A percentile compares a stretch with the other conserved stretches of the same genome.
These are phyloP conservation scores for Biscogniauxia sp. DNA, from an alignment of 2,329 filamentous ascomycete genomes.

Conservation along the genomic window DNA sequence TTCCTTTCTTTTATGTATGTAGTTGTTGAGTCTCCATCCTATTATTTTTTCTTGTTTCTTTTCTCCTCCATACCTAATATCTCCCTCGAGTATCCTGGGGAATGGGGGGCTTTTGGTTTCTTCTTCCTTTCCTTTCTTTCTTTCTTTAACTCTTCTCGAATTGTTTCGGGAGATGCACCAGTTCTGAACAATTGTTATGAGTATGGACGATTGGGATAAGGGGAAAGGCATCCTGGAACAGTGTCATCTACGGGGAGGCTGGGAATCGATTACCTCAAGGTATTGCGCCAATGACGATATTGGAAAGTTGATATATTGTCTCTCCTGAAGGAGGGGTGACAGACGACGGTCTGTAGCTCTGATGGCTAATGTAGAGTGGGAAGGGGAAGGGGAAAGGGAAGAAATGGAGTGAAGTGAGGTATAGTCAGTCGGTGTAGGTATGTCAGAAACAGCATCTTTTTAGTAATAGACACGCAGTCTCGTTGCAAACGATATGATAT, in stretches of 20 bases:
- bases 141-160: slow-evolving; percentile 1
- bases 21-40: background rate
- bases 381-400: too few species aligned
- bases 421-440: too few species aligned
- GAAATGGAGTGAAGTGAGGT: too few species aligned
- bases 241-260: background rate
- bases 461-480: too few species aligned
- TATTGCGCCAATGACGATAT: background rate
- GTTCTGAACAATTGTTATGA: background rate
- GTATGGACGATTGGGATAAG: background rate
- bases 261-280: background rate
- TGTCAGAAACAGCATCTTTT: background rate
- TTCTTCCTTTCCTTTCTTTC: background rate
- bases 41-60: background rate
- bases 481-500: too few species aligned
- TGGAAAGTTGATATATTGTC: background rate
- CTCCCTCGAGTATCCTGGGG: background rate
- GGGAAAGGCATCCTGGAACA: background rate
- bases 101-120: too few species aligned
- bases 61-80: background rate
- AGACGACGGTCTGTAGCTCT: background rate
- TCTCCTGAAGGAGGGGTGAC: background rate
- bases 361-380: background rate
- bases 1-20: background rate
- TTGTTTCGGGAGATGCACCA: background rate